These are phyloP conservation scores for Tylopilus vinaceipallidus DNA, from an alignment of 768 basidiomycete species.

Conservation along the genomic window DNA sequence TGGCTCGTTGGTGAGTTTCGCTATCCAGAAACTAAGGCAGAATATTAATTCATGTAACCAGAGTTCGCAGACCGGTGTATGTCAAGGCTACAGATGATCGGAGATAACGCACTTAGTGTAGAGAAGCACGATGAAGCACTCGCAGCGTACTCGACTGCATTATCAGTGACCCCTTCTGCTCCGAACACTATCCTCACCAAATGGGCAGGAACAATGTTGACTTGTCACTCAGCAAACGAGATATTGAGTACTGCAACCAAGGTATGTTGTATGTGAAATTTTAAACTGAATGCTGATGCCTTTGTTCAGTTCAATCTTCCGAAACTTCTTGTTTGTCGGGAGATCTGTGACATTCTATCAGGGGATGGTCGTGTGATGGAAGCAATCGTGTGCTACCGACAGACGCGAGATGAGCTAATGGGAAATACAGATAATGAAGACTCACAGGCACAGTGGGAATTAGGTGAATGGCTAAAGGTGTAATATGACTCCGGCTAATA, in stretches of 20 bases:
- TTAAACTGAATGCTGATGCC: neutral
- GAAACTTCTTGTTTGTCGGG: neutral
- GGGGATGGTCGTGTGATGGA: neutral
- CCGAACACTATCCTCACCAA: neutral
- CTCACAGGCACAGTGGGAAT: neutral
- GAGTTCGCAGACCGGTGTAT: slow-evolving; percentile 1
- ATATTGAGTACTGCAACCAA: neutral
- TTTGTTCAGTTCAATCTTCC: slow-evolving; percentile 2
- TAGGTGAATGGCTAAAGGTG: too few relatives aligned
- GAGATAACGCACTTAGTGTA: neutral
- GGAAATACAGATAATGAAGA: neutral
- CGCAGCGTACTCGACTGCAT: neutral
- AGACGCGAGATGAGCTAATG: neutral
- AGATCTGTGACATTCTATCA: neutral
- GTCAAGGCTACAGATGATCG: neutral
- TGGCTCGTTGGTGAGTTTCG: too few relatives aligned
- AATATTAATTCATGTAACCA: neutral
- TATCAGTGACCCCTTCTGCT: neutral
- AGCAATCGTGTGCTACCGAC: neutral
- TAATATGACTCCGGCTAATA: neutral
- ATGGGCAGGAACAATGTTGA: neutral
- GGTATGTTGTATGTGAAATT: neutral
- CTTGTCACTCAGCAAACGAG: neutral
- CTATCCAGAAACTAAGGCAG: too few relatives aligned
- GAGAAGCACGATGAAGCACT: neutral